A percentile compares a stretch with the other conserved stretches of the same genome.
Evolutionary conservation across 2,329 filamentous ascomycete species (phyloP).

Genomic region (Verticillium albo-atrum): DNA sequence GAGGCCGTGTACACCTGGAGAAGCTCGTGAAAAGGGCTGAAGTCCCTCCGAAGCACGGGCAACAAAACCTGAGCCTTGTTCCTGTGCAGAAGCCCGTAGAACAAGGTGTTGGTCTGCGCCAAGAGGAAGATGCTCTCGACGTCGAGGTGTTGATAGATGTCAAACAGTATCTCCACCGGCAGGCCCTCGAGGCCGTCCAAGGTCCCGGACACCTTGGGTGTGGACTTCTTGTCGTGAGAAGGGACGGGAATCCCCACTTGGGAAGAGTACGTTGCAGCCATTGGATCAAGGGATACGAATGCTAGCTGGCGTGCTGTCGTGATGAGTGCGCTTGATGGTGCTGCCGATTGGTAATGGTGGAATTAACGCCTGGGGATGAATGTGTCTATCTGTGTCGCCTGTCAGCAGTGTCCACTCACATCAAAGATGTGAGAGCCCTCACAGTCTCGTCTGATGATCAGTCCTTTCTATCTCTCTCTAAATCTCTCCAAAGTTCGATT

Average conservation of each 20-base stretch:
- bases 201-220: slow-evolving; percentile 2
- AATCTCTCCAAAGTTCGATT: not conserved
- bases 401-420: not conserved
- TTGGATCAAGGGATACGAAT: not conserved
- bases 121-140: slow-evolving; percentile 34
- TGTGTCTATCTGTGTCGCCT: not conserved
- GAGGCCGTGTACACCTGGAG: slow-evolving; percentile 42
- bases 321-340: not conserved
- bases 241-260: not conserved
- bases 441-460: not conserved
- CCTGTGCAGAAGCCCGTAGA: slow-evolving; percentile 34
- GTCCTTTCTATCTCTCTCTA: not conserved
- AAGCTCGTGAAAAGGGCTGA: slow-evolving; percentile 39
- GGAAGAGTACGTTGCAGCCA: not conserved
- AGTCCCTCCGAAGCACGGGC: slow-evolving; percentile 35
- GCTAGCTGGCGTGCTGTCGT: not conserved
- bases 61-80: slow-evolving; percentile 38
- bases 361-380: not conserved
- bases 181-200: slow-evolving; percentile 20
- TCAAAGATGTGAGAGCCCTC: not conserved
- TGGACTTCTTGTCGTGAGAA: not conserved
- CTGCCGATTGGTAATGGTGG: too few species aligned
- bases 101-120: slow-evolving; percentile 28
- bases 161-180: slow-evolving; percentile 43
- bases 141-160: slow-evolving; percentile 42